A percentile compares a stretch with the other conserved stretches of the same genome.
Evolutionary conservation across 108 stramenopile genomes (phyloP).

Genomic region (Epithemia pelagica): DNA sequence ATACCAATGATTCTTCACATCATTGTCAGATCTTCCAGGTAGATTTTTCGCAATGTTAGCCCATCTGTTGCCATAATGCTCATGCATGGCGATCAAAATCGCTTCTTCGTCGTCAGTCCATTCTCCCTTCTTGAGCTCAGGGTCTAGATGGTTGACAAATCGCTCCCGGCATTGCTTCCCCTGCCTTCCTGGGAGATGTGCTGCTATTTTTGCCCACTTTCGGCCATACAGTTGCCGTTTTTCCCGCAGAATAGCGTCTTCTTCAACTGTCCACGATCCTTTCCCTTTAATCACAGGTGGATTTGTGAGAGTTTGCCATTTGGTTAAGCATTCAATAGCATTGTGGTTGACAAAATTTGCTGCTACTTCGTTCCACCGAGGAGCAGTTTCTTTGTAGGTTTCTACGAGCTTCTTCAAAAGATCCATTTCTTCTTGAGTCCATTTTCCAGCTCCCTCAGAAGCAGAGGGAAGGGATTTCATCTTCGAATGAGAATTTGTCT

Average conservation of each 20-base stretch:
- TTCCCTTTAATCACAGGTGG: constrained; percentile 76
- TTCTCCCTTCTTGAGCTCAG: constrained; percentile 83
- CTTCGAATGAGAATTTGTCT: constrained; percentile 9
- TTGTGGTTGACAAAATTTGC: constrained; percentile 48
- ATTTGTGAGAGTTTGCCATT: constrained; percentile 62
- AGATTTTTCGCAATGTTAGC: constrained; percentile 88
- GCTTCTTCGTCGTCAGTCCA: constrained; percentile 96
- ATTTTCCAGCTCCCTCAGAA: constrained; percentile 12
- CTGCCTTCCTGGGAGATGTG: constrained; percentile 88
- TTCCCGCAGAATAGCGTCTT: constrained; percentile 57
- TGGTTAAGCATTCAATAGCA: constrained; percentile 73
- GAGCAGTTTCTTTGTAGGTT: constrained; percentile 56
- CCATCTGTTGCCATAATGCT: constrained; percentile 83
- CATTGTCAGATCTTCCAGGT: constrained; percentile 95
- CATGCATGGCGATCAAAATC: constrained; percentile 77
- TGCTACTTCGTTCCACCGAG: constrained; percentile 72
- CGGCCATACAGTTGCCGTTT: constrained; percentile 60
- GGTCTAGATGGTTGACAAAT: constrained; percentile 94
- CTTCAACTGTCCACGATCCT: constrained; percentile 78
- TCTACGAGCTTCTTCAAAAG: constrained; percentile 53
- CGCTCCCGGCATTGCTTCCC: constrained; percentile 99
- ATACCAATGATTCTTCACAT: constrained; percentile 96
- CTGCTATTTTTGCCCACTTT: constrained; percentile 93
- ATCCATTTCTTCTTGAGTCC: constrained; percentile 52
- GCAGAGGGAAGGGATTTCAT: not conserved